These are phyloP conservation scores for Hylodesmum podocarpum DNA, from an alignment of 306 rosid species.

Conservation along the genomic window DNA sequence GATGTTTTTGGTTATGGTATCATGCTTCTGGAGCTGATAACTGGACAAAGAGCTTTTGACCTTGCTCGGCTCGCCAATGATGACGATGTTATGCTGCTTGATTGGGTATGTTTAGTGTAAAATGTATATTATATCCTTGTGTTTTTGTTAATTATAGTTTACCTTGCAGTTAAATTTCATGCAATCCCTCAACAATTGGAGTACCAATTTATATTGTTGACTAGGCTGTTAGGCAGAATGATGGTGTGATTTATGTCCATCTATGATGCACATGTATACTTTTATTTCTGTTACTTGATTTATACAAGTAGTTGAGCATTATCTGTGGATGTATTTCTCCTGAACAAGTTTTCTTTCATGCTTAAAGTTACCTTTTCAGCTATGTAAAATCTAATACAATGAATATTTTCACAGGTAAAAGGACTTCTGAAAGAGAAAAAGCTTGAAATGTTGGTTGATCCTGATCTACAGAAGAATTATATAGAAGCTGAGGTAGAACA, in stretches of 20 bases:
- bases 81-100: constrained; percentile 98
- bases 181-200: not conserved
- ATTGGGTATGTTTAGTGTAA: constrained; percentile 71
- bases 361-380: not conserved
- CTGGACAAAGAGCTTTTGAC: constrained; percentile 97
- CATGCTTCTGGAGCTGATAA: constrained; percentile 96
- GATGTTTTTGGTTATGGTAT: constrained; percentile 96
- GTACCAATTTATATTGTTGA: not conserved
- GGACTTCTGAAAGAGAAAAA: constrained; percentile 90
- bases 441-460: constrained; percentile 92
- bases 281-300: not conserved
- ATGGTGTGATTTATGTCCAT: constrained; percentile 2
- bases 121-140: not conserved
- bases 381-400: constrained; percentile 17
- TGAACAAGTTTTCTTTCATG: not conserved
- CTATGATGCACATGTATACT: not conserved
- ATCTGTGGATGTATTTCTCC: not conserved
- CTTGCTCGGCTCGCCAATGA: constrained; percentile 98
- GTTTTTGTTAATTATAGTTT: constrained; percentile 6
- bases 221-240: not conserved
- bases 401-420: constrained; percentile 67
- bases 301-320: not conserved
- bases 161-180: constrained; percentile 7
- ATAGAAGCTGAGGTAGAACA: constrained; percentile 93
- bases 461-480: constrained; percentile 87